These are phyloP conservation scores for Evansstolkia leycettana DNA, from an alignment of 495 filamentous ascomycete species.

Conservation along the genomic window DNA sequence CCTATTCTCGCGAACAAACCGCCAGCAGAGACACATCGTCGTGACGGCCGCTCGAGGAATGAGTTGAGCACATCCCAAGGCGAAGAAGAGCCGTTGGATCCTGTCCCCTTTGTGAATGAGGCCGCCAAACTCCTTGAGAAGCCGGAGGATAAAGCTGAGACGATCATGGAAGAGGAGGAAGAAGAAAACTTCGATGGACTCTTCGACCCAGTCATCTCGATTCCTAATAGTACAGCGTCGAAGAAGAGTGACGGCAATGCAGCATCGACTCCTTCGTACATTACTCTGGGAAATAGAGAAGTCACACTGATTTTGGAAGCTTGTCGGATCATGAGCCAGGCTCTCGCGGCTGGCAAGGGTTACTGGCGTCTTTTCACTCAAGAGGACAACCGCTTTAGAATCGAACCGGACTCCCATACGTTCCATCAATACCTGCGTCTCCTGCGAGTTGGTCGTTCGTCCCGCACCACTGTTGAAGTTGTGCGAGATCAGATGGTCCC, in stretches of 20 bases:
- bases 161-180: conserved; percentile 9
- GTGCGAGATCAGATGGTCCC: conserved; percentile 37
- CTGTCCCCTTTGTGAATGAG: conserved; percentile 25
- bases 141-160: conserved; percentile 6
- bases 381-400: conserved; percentile 19
- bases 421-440: conserved; percentile 54
- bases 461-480: conserved; percentile 36
- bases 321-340: conserved; percentile 28
- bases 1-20: conserved; percentile 28
- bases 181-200: conserved; percentile 22
- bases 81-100: conserved; percentile 4
- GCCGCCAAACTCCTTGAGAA: conserved; percentile 7
- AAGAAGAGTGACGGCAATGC: neutral
- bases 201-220: conserved; percentile 20
- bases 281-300: conserved; percentile 49
- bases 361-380: conserved; percentile 69
- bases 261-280: conserved; percentile 4
- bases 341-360: conserved; percentile 24
- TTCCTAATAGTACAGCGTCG: neutral
- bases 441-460: conserved; percentile 50
- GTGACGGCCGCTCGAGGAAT: too few relatives aligned
- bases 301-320: conserved; percentile 57
- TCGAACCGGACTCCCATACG: conserved; percentile 60
- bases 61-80: too few relatives aligned
- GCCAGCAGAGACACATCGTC: neutral